Evolutionary conservation across 495 filamentous ascomycete species (phyloP), one percentile per base, ranked within the genome.

Genomic region (Hypoxylon rickii): DNA sequence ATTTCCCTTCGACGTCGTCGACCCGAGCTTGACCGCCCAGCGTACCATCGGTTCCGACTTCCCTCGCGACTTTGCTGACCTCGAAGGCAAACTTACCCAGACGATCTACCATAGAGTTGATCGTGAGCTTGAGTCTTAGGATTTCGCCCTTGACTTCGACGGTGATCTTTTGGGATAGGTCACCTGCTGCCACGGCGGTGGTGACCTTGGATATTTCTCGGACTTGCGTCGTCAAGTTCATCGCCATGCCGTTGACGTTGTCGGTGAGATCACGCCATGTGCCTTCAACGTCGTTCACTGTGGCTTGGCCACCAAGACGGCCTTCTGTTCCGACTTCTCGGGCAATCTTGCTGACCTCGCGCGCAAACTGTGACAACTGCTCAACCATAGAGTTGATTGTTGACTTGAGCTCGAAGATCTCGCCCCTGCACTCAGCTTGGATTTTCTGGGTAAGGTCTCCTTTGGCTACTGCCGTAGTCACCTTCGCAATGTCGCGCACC

Each of bases 321-420:
- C 94, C 94, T 66, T 98, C 94, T 1, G 94, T 97, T 56, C 94
- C 94, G 76, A 98, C 94, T 66, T 97, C 94, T 64, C 92, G 86
- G 32, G 94, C 94, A 62, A 98, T 96, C 77, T 96, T 96, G 13
- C 94, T 97, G 41, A 98, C 94, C 78, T 98, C 92, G 39, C 93
- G 89, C 1, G 94, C 94, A 65, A 98, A 98, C 67, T 96, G 92
- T 58, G 92, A 89, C 15, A 98, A 80, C 70, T 96, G 94, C 68
- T 97, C 94, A 57, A 98, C 94, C 94, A 98, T 98, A 71, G 89
- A 91, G 71, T 98, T 98, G 76, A 98, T 97, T 34, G 95, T 98
- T 44, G 89, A 88, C 73, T 98, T 98, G 36, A 98, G 84, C 66
- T 96, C 86, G 39, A 93, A 81, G 37, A 98, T 96, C 75, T 98